Conservation (phyloP, 331 rosid genomes). For the Pyracantha coccinea region DNA sequence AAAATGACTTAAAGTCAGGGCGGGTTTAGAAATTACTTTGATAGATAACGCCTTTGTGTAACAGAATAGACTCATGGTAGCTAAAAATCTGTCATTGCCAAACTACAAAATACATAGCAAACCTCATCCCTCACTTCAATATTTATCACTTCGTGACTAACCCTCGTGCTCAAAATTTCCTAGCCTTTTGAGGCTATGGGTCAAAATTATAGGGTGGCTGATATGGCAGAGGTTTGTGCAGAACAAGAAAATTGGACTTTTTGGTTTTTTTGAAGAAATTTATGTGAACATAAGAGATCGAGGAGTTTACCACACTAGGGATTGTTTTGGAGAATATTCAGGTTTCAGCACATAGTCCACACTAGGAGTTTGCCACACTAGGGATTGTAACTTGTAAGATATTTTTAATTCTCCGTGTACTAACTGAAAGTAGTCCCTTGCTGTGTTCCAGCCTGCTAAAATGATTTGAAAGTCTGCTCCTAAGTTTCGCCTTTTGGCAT, state of each 20-base stretch:
- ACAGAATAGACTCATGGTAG: not conserved
- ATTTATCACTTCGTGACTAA: not conserved
- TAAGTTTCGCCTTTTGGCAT: not conserved
- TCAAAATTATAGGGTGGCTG: not conserved
- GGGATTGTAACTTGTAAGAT: not conserved
- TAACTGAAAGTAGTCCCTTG: not conserved
- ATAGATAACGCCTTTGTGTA: not conserved
- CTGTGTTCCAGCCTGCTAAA: not conserved
- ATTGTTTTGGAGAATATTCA: not conserved
- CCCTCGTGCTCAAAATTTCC: not conserved
- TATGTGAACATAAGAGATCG: not conserved
- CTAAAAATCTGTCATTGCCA: not conserved
- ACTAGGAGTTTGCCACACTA: not conserved
- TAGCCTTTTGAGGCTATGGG: not conserved
- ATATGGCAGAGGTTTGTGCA: not conserved
- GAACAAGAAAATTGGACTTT: not conserved
- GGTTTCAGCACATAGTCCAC: not conserved
- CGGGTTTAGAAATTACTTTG: not conserved
- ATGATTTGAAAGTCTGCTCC: not conserved
- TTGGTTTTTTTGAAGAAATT: not conserved
- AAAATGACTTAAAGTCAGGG: not conserved
- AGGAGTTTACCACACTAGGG: not conserved
- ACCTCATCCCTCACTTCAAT: not conserved
- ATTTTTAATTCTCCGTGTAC: not conserved
- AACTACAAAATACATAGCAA: not conserved